Percentiles rank a stretch among this genome's conserved stretches.
Evolutionary conservation across 1,284 basidiomycete genomes (phyloP).

Genomic region (Waitea zeae): DNA sequence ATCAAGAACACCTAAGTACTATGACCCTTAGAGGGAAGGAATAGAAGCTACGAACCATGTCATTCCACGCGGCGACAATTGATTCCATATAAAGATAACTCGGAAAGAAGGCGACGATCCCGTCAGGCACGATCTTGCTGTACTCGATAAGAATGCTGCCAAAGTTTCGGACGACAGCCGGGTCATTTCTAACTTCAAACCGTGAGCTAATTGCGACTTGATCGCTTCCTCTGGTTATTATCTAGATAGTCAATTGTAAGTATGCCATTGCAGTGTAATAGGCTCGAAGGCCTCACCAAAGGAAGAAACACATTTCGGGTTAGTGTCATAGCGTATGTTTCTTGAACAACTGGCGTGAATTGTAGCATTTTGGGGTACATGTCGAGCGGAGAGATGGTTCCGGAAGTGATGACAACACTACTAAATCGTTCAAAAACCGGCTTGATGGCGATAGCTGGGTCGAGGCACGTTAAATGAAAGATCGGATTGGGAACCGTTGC

Average conservation of each 20-base stretch:
- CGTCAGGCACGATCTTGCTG: slow-evolving; percentile 94
- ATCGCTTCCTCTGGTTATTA: slow-evolving; percentile 95
- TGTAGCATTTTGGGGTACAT: slow-evolving; percentile 99
- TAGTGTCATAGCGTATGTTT: slow-evolving; percentile 97
- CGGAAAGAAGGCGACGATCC: slow-evolving; percentile 99
- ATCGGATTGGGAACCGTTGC: slow-evolving; percentile 98
- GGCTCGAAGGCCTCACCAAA: slow-evolving; percentile 44
- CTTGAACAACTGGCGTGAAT: slow-evolving; percentile 94
- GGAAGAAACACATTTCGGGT: slow-evolving; percentile 95
- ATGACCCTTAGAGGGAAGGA: slow-evolving; percentile 5
- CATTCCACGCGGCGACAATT: slow-evolving; percentile 99
- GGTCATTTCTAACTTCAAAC: slow-evolving; percentile 98
- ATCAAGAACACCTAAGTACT: slow-evolving; percentile 7
- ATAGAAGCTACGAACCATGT: slow-evolving; percentile 54
- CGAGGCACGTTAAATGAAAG: slow-evolving; percentile 98
- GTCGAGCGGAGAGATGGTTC: slow-evolving; percentile 95
- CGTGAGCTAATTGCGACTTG: slow-evolving; percentile 98
- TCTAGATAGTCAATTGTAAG: slow-evolving; percentile 24
- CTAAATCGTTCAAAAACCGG: slow-evolving; percentile 98
- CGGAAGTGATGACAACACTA: slow-evolving; percentile 96
- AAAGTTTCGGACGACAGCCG: slow-evolving; percentile 97
- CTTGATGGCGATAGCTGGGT: slow-evolving; percentile 94
- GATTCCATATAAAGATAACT: slow-evolving; percentile 99
- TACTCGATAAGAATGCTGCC: slow-evolving; percentile 97
- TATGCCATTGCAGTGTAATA: slow-evolving; percentile 1